phyloP scores from a whole-genome alignment of 129 eudicot species.

The Escallonia rubra region DNA sequence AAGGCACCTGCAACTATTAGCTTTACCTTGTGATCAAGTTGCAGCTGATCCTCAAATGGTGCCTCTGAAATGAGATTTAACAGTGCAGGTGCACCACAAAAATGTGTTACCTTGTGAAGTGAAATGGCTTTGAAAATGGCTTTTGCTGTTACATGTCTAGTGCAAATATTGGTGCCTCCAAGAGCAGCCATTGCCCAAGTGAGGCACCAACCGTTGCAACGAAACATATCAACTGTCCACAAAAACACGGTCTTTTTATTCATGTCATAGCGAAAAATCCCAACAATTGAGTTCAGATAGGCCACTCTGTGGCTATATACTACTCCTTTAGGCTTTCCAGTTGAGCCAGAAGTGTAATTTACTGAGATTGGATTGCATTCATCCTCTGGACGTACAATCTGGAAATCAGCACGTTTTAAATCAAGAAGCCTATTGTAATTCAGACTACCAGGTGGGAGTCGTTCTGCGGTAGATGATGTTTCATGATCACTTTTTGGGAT shows the following conservation, averaged over 20 bases:
- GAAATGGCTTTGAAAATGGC: conserved; percentile 35
- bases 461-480: neutral
- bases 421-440: conserved; percentile 37
- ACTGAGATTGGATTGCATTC: conserved; percentile 65
- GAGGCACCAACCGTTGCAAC: conserved; percentile 79
- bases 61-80: conserved; percentile 39
- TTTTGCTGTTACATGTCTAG: conserved; percentile 27
- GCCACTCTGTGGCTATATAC: conserved; percentile 66
- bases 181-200: conserved; percentile 67
- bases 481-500: conserved; percentile 15
- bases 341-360: conserved; percentile 68
- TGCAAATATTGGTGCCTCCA: conserved; percentile 66
- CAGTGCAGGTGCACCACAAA: conserved; percentile 55
- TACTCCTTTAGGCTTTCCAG: conserved; percentile 64
- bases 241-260: conserved; percentile 42
- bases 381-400: conserved; percentile 29
- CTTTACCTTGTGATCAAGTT: conserved; percentile 30
- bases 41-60: neutral
- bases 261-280: conserved; percentile 36
- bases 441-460: conserved; percentile 6
- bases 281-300: conserved; percentile 51
- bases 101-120: conserved; percentile 47
- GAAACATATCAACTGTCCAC: conserved; percentile 79
- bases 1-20: conserved; percentile 49
- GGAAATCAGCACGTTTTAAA: conserved; percentile 39